A percentile compares a stretch with the other conserved stretches of the same genome.
These are phyloP conservation scores for Myxozyma geophila DNA, from an alignment of 805 yeast genomes.

Conservation along the genomic window DNA sequence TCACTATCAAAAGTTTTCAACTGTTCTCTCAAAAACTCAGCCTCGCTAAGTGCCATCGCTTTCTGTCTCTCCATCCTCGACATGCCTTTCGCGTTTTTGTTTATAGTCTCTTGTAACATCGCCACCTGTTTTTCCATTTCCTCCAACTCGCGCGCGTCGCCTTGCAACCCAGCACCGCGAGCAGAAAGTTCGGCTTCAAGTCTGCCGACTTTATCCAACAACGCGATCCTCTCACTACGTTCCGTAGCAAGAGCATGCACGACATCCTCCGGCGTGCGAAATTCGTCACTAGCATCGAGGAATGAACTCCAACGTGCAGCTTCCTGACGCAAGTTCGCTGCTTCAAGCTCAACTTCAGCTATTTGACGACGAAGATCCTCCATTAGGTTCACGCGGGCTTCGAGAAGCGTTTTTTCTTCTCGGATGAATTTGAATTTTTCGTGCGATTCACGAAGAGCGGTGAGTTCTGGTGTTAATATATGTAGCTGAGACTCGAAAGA, in stretches of 20 bases:
- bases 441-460: constrained; percentile 54
- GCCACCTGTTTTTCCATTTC: constrained; percentile 42
- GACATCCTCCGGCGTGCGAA: constrained; percentile 50
- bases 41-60: constrained; percentile 60
- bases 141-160: constrained; percentile 40
- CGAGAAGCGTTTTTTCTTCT: constrained; percentile 57
- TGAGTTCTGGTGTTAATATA: constrained; percentile 58
- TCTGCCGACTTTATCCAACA: constrained; percentile 44
- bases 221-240: constrained; percentile 41
- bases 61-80: constrained; percentile 51
- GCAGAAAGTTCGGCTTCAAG: constrained; percentile 42
- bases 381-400: constrained; percentile 47
- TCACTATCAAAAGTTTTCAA: constrained; percentile 55
- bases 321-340: constrained; percentile 54
- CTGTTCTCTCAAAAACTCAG: constrained; percentile 60
- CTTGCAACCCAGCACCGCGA: constrained; percentile 34
- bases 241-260: constrained; percentile 47
- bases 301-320: constrained; percentile 55
- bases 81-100: constrained; percentile 47
- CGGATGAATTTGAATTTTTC: constrained; percentile 56
- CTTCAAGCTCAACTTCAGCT: constrained; percentile 56
- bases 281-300: constrained; percentile 48
- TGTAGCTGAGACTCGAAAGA: constrained; percentile 59
- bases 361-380: constrained; percentile 53
- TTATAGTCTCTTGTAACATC: constrained; percentile 45